A percentile compares a stretch with the other conserved stretches of the same genome.
These are phyloP conservation scores for Sarcomyxa edulis DNA, from an alignment of 768 basidiomycete species.

Conservation along the genomic window DNA sequence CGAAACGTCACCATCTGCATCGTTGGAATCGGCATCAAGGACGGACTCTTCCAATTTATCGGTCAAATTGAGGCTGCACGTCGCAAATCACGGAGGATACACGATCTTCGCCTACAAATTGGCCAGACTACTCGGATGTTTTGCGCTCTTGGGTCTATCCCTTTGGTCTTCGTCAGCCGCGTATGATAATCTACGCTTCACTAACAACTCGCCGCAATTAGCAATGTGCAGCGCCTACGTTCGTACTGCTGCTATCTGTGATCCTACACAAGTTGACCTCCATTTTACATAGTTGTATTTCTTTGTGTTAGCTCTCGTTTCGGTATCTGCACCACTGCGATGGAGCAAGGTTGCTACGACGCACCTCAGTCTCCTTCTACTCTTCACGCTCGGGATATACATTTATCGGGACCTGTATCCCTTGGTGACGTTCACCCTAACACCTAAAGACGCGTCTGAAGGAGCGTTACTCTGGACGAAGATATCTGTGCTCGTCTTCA, in stretches of 20 bases:
- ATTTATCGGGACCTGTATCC: conserved; percentile 56
- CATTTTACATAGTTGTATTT: too few relatives aligned
- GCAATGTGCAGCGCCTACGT: background rate
- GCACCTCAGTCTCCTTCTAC: conserved; percentile 44
- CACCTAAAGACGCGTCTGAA: conserved; percentile 41
- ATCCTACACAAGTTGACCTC: background rate
- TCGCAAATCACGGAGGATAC: conserved; percentile 15
- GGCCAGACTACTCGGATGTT: conserved; percentile 15
- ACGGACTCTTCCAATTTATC: background rate
- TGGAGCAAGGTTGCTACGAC: too few relatives aligned
- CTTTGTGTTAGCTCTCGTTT: too few relatives aligned
- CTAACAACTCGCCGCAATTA: too few relatives aligned
- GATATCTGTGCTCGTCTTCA: conserved; percentile 35
- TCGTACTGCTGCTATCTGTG: background rate
- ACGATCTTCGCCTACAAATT: conserved; percentile 17
- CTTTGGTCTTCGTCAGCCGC: too few relatives aligned
- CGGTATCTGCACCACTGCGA: too few relatives aligned
- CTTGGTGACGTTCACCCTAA: conserved; percentile 46
- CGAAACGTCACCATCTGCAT: background rate
- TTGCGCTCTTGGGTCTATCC: conserved; percentile 16
- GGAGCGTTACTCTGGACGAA: conserved; percentile 48
- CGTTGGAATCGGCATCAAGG: background rate
- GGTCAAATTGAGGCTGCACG: conserved; percentile 1
- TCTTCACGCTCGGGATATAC: conserved; percentile 43
- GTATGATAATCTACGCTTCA: too few relatives aligned